phyloP scores from a whole-genome alignment of 371 early-diverging fungal genomes.

The Mucor mucedo region DNA sequence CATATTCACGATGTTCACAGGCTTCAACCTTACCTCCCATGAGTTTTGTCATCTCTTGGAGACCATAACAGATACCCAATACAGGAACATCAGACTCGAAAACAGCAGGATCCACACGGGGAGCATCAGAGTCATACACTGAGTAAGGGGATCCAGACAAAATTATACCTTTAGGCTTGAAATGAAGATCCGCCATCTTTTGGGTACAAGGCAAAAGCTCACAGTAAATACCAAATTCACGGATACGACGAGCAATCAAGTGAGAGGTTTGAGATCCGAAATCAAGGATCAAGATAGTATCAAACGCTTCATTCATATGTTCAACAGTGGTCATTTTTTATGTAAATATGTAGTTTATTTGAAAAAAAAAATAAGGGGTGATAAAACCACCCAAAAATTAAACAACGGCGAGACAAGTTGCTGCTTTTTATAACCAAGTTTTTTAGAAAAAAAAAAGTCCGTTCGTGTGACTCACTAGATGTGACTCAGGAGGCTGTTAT shows the following conservation, averaged over 20 bases:
- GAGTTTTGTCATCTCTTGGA: conserved; percentile 91
- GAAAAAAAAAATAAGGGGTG: background rate
- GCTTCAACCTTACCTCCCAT: conserved; percentile 88
- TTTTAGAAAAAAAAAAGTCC: too few species aligned
- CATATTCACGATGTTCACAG: conserved; percentile 94
- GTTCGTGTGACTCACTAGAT: too few species aligned
- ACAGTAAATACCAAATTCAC: conserved; percentile 97
- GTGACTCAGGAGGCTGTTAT: too few species aligned
- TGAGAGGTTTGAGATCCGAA: conserved; percentile 98
- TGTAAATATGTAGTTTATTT: background rate
- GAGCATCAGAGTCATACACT: conserved; percentile 92
- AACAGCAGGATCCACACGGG: conserved; percentile 91
- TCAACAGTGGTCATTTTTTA: background rate
- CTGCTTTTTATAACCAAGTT: too few species aligned
- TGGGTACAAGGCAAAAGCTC: conserved; percentile 96
- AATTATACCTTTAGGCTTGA: conserved; percentile 96
- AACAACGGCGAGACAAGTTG: background rate
- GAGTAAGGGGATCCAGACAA: conserved; percentile 97
- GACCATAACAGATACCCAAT: conserved; percentile 97
- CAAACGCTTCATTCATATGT: conserved; percentile 74
- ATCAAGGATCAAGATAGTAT: conserved; percentile 97
- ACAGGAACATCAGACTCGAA: conserved; percentile 91
- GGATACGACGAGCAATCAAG: conserved; percentile 94
- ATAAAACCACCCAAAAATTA: background rate
- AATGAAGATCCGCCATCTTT: conserved; percentile 89